Base-by-base conservation (phyloP, 2,329 filamentous ascomycete species). In the Colletotrichum eleusines region DNA sequence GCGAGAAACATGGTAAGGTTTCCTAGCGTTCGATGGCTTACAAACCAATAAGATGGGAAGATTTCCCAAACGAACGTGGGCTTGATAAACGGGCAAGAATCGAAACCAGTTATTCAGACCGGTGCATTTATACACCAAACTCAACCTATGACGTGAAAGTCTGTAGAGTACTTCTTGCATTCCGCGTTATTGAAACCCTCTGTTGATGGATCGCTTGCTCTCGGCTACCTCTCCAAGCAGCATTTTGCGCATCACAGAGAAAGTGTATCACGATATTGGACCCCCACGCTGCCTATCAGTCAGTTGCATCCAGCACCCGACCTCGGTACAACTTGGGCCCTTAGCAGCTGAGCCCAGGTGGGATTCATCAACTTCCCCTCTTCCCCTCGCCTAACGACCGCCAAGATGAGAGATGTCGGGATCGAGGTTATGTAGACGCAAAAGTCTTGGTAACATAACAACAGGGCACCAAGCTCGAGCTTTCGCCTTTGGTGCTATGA, bases 361-460 rank as follows among this genome's bases (percentile, higher is more conserved):
- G 38, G 66, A 66, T 55, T 28, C 62, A 20, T 54, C 48, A 42
- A 40, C 54, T 66, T 66, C 66, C 66, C 62, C 66, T 69, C 66
- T 69, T 59, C 46, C 40, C 51, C 31, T 35, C 51, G 5, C 38
- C 12, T 12, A n/a, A 18, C 31, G 7, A 42, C 28, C 23, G 38
- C 87, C 63, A 93, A 98, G 85, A 90, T 99, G 75, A 91, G 91
- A 82, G 84, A 86, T n/a, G 89, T 99, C 28, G 96, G 95, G 70
- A 95, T 95, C 74, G 87, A 91, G 74, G 95, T 98, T n/a, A n/a
- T n/a, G n/a, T 74, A 91, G 98, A 84, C 89, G 95, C 77, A 91
- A 95, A 64, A 89, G 91, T 38, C 88, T 98, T 14, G 96, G 96
- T 78, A 94, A n/a, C n/a, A n/a, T n/a, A 95, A 83, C 95, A 99